phyloP scores from a whole-genome alignment of 129 eudicot species.

The Flaveria brownii region DNA sequence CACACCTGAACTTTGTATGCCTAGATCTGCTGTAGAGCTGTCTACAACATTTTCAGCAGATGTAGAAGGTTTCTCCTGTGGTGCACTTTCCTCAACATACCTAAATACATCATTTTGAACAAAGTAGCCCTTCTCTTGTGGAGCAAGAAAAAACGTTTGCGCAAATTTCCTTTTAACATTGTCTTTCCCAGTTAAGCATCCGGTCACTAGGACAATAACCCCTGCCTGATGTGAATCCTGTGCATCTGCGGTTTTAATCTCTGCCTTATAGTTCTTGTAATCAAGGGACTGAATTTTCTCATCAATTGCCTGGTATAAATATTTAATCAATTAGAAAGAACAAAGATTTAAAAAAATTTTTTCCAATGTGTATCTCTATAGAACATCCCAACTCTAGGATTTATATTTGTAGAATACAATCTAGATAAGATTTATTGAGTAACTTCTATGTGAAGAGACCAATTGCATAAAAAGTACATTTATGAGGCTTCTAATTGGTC shows the following conservation, averaged over 20 bases:
- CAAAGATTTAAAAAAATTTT: neutral
- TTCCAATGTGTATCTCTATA: neutral
- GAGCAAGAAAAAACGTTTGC: constrained; percentile 85
- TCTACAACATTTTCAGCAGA: constrained; percentile 30
- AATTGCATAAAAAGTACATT: neutral
- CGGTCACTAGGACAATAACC: constrained; percentile 75
- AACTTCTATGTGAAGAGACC: neutral
- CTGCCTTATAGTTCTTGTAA: constrained; percentile 76
- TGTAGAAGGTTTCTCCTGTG: constrained; percentile 34
- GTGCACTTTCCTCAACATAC: constrained; percentile 52
- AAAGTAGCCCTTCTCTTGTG: constrained; percentile 81
- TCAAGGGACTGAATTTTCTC: constrained; percentile 55
- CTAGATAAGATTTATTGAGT: neutral
- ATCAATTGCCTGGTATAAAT: constrained; percentile 10
- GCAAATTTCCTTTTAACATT: constrained; percentile 61
- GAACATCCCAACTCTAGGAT: neutral
- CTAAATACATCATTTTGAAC: constrained; percentile 78
- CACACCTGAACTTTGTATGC: constrained; percentile 57
- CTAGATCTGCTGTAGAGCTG: constrained; percentile 22
- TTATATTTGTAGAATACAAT: neutral
- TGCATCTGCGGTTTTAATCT: constrained; percentile 86
- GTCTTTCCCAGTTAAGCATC: constrained; percentile 82
- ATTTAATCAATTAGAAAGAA: neutral
- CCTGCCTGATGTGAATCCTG: constrained; percentile 70
- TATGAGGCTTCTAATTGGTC: neutral